A percentile compares a stretch with the other conserved stretches of the same genome.
Evolutionary conservation across 768 basidiomycete genomes (phyloP).

Genomic region (Termitomyces sp.): DNA sequence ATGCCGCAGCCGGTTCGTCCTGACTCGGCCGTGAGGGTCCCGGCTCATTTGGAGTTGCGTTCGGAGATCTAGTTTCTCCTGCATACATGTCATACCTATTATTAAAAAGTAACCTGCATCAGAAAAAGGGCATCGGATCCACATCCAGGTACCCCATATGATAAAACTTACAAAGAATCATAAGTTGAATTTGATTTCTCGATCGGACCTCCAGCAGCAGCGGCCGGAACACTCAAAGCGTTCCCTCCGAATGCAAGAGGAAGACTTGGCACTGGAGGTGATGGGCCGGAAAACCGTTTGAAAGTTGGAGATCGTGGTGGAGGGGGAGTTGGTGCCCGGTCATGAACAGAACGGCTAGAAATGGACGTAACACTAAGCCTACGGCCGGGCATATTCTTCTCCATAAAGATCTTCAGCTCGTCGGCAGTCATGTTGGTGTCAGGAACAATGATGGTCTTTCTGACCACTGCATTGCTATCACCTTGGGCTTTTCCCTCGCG

Average conservation of each 20-base stretch:
- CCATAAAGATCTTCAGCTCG: conserved; percentile 49
- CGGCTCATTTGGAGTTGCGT: conserved; percentile 27
- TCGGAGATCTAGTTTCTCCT: conserved; percentile 46
- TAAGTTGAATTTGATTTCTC: conserved; percentile 71
- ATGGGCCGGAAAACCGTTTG: conserved; percentile 64
- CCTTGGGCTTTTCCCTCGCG: conserved; percentile 31
- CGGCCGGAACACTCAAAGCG: conserved; percentile 31
- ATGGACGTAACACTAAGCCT: conserved; percentile 55
- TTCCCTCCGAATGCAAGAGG: conserved; percentile 42
- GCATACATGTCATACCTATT: conserved; percentile 77
- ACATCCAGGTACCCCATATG: conserved; percentile 3
- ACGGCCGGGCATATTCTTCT: conserved; percentile 54
- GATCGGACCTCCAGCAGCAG: conserved; percentile 33
- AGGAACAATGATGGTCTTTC: conserved; percentile 76
- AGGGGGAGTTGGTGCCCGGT: conserved; percentile 83
- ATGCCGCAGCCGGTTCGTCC: conserved; percentile 22
- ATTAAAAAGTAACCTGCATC: conserved; percentile 15
- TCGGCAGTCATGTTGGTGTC: conserved; percentile 54
- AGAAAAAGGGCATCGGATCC: conserved; percentile 12
- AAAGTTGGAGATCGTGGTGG: conserved; percentile 53
- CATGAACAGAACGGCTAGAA: conserved; percentile 72
- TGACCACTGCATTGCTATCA: conserved; percentile 48
- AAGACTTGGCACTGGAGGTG: conserved; percentile 67
- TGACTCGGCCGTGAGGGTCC: conserved; percentile 26
- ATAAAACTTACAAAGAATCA: conserved; percentile 68